Conservation (phyloP, 495 filamentous ascomycete species). For the Aspergillus cavernicola region DNA sequence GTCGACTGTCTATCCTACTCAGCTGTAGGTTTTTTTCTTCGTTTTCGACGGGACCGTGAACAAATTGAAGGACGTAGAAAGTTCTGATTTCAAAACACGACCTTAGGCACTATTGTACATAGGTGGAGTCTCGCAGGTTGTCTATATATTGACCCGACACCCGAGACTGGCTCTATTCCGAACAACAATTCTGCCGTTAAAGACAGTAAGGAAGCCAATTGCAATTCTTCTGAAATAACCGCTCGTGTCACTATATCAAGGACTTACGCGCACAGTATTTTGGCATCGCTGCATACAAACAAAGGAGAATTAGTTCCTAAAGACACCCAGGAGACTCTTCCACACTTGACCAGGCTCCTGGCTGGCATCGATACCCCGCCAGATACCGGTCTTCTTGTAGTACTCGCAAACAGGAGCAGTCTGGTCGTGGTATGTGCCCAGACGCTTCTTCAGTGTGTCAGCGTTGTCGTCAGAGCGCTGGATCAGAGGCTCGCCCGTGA, state of each 20-base stretch:
- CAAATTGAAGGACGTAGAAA: neutral
- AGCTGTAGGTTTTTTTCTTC: slow-evolving; percentile 32
- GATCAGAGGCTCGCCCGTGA: slow-evolving; percentile 94
- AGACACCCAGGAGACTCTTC: slow-evolving; percentile 84
- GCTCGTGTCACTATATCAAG: slow-evolving; percentile 7
- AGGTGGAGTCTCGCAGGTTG: slow-evolving; percentile 11
- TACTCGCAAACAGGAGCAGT: slow-evolving; percentile 88
- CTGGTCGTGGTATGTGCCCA: slow-evolving; percentile 91
- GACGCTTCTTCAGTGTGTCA: slow-evolving; percentile 92
- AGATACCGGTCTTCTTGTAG: slow-evolving; percentile 96
- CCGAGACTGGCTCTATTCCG: slow-evolving; percentile 15
- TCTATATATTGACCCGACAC: slow-evolving; percentile 15
- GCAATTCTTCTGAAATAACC: slow-evolving; percentile 1
- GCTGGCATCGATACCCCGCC: slow-evolving; percentile 92
- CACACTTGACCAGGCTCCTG: slow-evolving; percentile 95
- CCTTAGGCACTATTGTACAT: slow-evolving; percentile 26
- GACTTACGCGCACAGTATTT: slow-evolving; percentile 2
- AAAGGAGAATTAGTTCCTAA: slow-evolving; percentile 47
- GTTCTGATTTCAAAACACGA: slow-evolving; percentile 6
- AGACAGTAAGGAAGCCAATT: slow-evolving; percentile 2
- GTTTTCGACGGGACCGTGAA: neutral
- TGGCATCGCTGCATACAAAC: slow-evolving; percentile 1
- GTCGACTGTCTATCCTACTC: slow-evolving; percentile 60
- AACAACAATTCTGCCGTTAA: slow-evolving; percentile 1
- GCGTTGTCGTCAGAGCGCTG: slow-evolving; percentile 97